These are phyloP conservation scores for Exophiala viscosa DNA, from an alignment of 2,329 filamentous ascomycete genomes.

Conservation along the genomic window DNA sequence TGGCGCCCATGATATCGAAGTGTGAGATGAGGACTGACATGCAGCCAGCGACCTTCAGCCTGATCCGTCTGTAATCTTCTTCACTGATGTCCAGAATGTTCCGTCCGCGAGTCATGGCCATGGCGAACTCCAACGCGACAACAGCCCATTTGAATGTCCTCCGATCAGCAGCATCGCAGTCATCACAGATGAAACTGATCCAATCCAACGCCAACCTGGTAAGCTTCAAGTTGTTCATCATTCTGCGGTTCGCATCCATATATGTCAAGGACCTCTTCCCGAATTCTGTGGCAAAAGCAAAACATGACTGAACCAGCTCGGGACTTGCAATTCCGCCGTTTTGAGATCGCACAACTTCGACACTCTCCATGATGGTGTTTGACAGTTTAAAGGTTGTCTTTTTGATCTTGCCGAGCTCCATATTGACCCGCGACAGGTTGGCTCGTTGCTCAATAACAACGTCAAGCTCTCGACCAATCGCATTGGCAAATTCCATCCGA, in stretches of 20 bases:
- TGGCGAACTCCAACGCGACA: constrained; percentile 88
- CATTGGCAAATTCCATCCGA: constrained; percentile 70
- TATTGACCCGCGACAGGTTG: constrained; percentile 87
- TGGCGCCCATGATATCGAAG: constrained; percentile 97
- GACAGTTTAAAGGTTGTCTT: constrained; percentile 94
- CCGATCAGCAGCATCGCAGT: constrained; percentile 88
- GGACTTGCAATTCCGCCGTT: constrained; percentile 81
- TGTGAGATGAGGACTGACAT: constrained; percentile 97
- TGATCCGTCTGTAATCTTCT: constrained; percentile 76
- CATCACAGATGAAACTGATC: constrained; percentile 97
- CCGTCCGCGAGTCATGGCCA: constrained; percentile 92
- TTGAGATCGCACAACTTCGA: constrained; percentile 85
- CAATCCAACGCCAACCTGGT: constrained; percentile 92
- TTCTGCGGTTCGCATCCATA: constrained; percentile 90
- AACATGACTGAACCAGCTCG: constrained; percentile 95
- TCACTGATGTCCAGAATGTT: constrained; percentile 90
- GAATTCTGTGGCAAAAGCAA: constrained; percentile 98
- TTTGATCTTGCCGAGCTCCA: constrained; percentile 87
- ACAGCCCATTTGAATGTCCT: constrained; percentile 98
- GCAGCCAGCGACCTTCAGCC: constrained; percentile 88
- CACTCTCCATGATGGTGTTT: constrained; percentile 98
- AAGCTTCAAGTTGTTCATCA: constrained; percentile 96
- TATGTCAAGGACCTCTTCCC: constrained; percentile 90
- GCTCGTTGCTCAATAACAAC: constrained; percentile 88
- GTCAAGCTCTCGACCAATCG: constrained; percentile 79